phyloP scores from a whole-genome alignment of 768 basidiomycete species.

The Rhizopogon vinicolor region DNA sequence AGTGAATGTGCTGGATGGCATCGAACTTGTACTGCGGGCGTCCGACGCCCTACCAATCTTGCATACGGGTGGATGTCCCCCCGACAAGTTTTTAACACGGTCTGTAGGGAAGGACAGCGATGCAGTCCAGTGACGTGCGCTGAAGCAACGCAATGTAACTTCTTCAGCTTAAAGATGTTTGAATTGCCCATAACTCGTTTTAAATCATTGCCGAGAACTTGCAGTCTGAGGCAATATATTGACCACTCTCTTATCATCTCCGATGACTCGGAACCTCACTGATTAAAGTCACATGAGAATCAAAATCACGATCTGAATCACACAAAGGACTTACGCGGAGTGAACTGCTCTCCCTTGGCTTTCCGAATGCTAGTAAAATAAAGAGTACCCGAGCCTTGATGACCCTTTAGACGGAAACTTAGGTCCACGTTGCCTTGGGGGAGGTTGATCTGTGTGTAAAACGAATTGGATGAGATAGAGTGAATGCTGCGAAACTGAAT shows the following conservation, averaged over 20 bases:
- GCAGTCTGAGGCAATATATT: slow-evolving; percentile 18
- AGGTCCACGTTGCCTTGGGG: slow-evolving; percentile 75
- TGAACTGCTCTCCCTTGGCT: slow-evolving; percentile 67
- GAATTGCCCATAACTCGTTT: too few relatives aligned
- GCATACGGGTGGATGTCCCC: not conserved
- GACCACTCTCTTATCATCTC: slow-evolving; percentile 52
- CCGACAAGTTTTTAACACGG: not conserved
- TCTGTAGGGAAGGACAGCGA: not conserved
- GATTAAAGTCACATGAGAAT: not conserved
- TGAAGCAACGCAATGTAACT: not conserved
- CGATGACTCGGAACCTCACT: slow-evolving; percentile 69
- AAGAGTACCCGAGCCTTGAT: slow-evolving; percentile 69
- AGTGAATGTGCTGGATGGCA: too few relatives aligned
- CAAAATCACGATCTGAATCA: not conserved
- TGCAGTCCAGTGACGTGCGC: too few relatives aligned
- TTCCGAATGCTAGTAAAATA: slow-evolving; percentile 83
- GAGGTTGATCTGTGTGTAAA: slow-evolving; percentile 52
- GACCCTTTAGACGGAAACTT: slow-evolving; percentile 70
- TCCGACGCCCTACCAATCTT: not conserved
- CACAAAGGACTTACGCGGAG: slow-evolving; percentile 40
- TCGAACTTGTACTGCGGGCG: not conserved
- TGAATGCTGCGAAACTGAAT: not conserved
- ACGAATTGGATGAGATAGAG: not conserved
- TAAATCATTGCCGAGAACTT: not conserved
- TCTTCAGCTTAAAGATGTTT: not conserved